These are phyloP conservation scores for Backusella tarrabulga DNA, from an alignment of 192 early-diverging fungal species.

Conservation along the genomic window DNA sequence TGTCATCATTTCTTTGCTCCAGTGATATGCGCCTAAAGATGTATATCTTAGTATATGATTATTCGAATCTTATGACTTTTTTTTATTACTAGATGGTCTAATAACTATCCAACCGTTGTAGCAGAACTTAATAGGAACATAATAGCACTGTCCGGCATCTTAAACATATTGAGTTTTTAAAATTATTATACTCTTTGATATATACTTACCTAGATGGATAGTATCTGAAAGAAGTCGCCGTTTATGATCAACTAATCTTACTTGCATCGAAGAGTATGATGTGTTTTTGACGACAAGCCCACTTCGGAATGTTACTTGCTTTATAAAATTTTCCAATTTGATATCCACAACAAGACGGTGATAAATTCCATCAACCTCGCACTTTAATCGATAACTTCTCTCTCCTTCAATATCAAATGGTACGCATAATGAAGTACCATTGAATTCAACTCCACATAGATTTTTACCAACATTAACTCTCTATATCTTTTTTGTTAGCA, in stretches of 20 bases:
- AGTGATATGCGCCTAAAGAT: slow-evolving; percentile 54
- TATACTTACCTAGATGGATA: not conserved
- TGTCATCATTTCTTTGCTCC: slow-evolving; percentile 65
- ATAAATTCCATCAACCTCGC: slow-evolving; percentile 55
- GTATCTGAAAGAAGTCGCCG: slow-evolving; percentile 32
- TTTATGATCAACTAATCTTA: slow-evolving; percentile 46
- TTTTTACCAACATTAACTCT: slow-evolving; percentile 16
- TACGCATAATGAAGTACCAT: slow-evolving; percentile 54
- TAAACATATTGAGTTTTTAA: not conserved
- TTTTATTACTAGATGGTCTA: slow-evolving; percentile 44
- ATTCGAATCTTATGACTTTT: not conserved
- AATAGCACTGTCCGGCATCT: slow-evolving; percentile 49
- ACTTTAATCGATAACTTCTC: slow-evolving; percentile 61
- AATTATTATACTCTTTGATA: no score
- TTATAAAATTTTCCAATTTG: slow-evolving; percentile 66
- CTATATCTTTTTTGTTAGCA: not conserved
- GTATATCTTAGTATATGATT: not conserved
- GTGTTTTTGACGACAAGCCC: slow-evolving; percentile 64
- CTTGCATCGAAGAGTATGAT: slow-evolving; percentile 58
- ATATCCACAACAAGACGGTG: slow-evolving; percentile 80
- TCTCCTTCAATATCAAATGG: slow-evolving; percentile 74
- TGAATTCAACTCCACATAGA: slow-evolving; percentile 59
- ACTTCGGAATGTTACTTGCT: slow-evolving; percentile 76
- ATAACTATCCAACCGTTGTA: slow-evolving; percentile 68
- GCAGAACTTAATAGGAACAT: slow-evolving; percentile 68